Base-by-base conservation (phyloP, 345 rosid genomes). In the Angophora floribunda region DNA sequence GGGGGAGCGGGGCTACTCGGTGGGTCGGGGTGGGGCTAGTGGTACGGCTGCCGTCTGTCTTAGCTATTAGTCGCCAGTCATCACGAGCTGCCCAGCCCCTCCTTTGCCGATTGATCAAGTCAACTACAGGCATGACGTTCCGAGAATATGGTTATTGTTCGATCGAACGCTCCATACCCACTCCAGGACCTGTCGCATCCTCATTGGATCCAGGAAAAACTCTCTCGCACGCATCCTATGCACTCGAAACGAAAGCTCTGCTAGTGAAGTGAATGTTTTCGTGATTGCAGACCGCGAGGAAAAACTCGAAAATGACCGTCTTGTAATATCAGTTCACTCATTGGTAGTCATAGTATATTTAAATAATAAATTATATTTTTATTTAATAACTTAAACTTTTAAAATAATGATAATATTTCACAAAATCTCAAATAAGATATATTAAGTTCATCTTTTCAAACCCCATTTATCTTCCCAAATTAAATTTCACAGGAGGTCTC, bases 281-380 rank as follows among this genome's bases (percentile, higher is more conserved):
- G 6, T 11, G 9, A 1, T 2, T 70, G 45, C 9, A 9, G 2
- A 70, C 45, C 13, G 1, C 12, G 21, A 32, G 11, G 24, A 36
- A 32, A 70, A 26, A 4, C 16, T 32, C 17, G 7, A 8, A 9
- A 70, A 36, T 9, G 80, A 70, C 13, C 4, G 0, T 16, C 19
- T 67, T 32, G 17, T 15, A 14, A 30, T 0, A 0, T 4, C 10
- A 0, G 5, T 67, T 17, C 7, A 1, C 7, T 36, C 2, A 0
- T 17, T 17, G 1, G 4, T 36, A 36, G 17, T 0, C 3, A 6
- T 16, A 17, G n/a, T n/a, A 36, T 36, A 36, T 36, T 36, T 36
- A 36, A 36, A 36, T 36, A 36, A 36, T 36, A 36, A 36, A 36
- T 36, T 4, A 36, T 4, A 36, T 36, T 36, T 36, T 19, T 53